These are phyloP conservation scores for Penicillium salamii DNA, from an alignment of 495 filamentous ascomycete genomes.

Conservation along the genomic window DNA sequence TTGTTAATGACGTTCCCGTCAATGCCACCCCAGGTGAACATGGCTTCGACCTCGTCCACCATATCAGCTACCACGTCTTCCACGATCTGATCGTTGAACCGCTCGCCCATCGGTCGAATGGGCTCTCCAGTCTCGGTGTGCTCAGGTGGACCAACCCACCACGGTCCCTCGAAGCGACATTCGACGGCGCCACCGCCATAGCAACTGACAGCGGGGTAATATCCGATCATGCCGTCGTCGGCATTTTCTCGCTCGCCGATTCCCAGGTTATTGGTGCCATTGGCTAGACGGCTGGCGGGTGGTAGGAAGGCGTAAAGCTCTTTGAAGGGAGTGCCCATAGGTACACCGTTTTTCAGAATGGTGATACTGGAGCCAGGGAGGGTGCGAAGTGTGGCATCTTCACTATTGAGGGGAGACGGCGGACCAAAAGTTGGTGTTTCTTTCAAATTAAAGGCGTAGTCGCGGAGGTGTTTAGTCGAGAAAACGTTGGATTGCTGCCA, in stretches of 20 bases:
- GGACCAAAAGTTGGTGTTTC: constrained; percentile 48
- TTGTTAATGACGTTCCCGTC: constrained; percentile 39
- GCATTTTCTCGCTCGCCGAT: constrained; percentile 73
- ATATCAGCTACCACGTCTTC: constrained; percentile 93
- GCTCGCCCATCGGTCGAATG: constrained; percentile 64
- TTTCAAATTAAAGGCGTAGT: constrained; percentile 52
- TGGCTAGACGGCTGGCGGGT: constrained; percentile 69
- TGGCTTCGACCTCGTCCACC: constrained; percentile 79
- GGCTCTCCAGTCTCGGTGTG: constrained; percentile 30
- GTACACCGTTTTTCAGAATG: constrained; percentile 85
- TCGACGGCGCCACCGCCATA: constrained; percentile 89
- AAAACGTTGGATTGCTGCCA: constrained; percentile 95
- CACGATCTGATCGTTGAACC: constrained; percentile 91
- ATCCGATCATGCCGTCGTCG: constrained; percentile 92
- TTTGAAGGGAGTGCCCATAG: constrained; percentile 84
- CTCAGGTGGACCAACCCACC: constrained; percentile 77
- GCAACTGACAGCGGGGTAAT: constrained; percentile 90
- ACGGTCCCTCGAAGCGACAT: constrained; percentile 85
- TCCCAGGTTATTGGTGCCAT: constrained; percentile 60
- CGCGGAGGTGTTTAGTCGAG: constrained; percentile 82
- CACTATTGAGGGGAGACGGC: constrained; percentile 63
- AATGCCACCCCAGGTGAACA: constrained; percentile 46
- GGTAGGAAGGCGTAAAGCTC: constrained; percentile 90
- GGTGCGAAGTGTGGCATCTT: constrained; percentile 69
- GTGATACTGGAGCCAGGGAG: constrained; percentile 83